Base-by-base conservation (phyloP, 495 filamentous ascomycete species). In the Halenospora varia region DNA sequence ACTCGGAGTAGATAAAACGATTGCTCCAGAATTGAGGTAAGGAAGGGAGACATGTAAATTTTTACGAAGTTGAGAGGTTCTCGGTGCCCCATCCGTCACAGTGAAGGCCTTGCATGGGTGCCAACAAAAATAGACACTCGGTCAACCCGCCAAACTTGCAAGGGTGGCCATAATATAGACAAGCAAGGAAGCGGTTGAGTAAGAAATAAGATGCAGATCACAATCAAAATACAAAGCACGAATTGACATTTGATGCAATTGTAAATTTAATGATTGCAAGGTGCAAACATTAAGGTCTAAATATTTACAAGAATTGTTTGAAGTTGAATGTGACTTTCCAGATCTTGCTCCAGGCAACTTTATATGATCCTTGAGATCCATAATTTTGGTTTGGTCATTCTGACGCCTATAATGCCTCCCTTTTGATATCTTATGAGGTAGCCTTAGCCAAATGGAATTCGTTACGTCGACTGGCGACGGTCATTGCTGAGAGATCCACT, bases 251-350 rank as follows among this genome's bases (percentile, higher is more conserved):
- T 35, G 13, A 35, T 56, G 41, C 24, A 48, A 56, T 23, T 23
- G 10, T 49, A 25, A 13, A 13, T 25, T n/a, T 49, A 24, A 45
- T 56, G 52, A 61, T 56, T 56, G 60, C 54, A 55, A 44, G 51
- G 25, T 47, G 42, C 53, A 60, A 57, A 46, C 56, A 56, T 17
- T 42, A 55, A 60, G 52, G 45, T 64, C 49, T 61, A 51, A 64
- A 60, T 64, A 64, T 64, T 40, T 64, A 64, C 62, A 64, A 64
- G 57, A 64, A 60, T 19, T 23, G 57, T 47, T 57, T 60, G 48
- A 53, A 40, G n/a, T 1, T 42, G n/a, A 19, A 57, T 3, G 40
- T 18, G 35, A 29, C 40, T 10, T 0, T 26, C 22, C 10, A 25
- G 44, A 45, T 48, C 19, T 56, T 64, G 62, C 57, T 60, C 62